These are phyloP conservation scores for Inga laurina DNA, from an alignment of 306 rosid genomes.

Conservation along the genomic window DNA sequence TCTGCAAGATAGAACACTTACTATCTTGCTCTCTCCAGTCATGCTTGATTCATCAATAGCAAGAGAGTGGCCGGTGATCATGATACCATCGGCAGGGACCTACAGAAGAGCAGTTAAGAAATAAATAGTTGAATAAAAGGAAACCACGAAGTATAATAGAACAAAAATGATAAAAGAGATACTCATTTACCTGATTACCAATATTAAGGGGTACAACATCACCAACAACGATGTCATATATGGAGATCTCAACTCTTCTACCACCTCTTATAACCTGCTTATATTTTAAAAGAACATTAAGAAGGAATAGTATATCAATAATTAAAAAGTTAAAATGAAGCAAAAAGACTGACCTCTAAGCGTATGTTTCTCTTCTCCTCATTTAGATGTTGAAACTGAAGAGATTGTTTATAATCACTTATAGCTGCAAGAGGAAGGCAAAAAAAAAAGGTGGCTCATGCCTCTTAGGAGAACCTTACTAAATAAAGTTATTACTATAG, in stretches of 20 bases:
- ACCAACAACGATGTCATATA: conserved; percentile 90
- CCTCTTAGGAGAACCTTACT: not conserved
- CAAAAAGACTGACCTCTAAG: conserved; percentile 62
- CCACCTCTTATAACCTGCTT: conserved; percentile 85
- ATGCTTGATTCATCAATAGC: conserved; percentile 94
- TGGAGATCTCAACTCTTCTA: conserved; percentile 83
- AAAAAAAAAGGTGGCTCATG: not conserved
- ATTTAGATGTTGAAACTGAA: conserved; percentile 89
- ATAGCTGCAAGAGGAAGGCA: conserved; percentile 52
- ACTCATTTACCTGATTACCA: conserved; percentile 72
- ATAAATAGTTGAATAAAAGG: conserved; percentile 14
- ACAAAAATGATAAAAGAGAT: conserved; percentile 21
- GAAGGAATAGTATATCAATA: not conserved
- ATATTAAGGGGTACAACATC: conserved; percentile 88
- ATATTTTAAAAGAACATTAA: not conserved
- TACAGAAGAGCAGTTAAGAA: conserved; percentile 32
- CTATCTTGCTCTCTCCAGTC: conserved; percentile 98
- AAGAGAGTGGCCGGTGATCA: conserved; percentile 83
- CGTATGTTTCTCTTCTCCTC: conserved; percentile 96
- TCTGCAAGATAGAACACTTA: conserved; percentile 44
- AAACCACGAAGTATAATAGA: conserved; percentile 11
- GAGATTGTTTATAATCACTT: conserved; percentile 95
- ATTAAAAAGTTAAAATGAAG: not conserved
- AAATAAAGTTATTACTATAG: not conserved
- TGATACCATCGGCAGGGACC: conserved; percentile 96